phyloP scores from a whole-genome alignment of 2,329 filamentous ascomycete species.

The Scedosporium boydii region DNA sequence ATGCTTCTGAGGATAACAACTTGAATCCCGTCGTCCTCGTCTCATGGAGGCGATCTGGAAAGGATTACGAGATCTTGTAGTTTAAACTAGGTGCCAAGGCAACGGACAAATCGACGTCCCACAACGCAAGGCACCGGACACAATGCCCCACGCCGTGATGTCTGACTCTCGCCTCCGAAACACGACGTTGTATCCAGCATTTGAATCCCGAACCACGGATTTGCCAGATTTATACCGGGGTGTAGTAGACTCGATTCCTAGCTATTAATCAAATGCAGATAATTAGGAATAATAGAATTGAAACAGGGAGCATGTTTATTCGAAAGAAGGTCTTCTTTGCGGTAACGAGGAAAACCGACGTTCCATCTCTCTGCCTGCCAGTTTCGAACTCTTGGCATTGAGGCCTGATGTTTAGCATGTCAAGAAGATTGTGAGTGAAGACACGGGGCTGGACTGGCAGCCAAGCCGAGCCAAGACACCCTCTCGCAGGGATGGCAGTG shows the following conservation, averaged over 20 bases:
- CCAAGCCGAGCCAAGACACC: too few relatives aligned
- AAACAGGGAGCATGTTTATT: not conserved
- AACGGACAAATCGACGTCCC: not conserved
- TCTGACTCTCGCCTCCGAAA: too few relatives aligned
- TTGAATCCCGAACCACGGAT: not conserved
- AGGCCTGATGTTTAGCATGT: not conserved
- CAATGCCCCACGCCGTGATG: too few relatives aligned
- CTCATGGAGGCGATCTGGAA: not conserved
- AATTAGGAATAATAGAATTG: not conserved
- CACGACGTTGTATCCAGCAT: too few relatives aligned
- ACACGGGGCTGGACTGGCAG: too few relatives aligned
- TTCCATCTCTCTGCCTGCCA: not conserved
- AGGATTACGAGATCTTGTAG: not conserved
- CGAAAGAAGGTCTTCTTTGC: not conserved
- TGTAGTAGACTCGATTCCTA: too few relatives aligned
- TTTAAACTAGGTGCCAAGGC: not conserved
- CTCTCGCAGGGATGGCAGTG: too few relatives aligned
- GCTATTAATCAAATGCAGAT: too few relatives aligned
- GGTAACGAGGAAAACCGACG: not conserved
- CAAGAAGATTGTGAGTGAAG: not conserved
- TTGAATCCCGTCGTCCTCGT: not conserved
- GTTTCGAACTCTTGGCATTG: not conserved
- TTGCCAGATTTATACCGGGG: not conserved
- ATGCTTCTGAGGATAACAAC: too few relatives aligned
- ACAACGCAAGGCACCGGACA: too few relatives aligned